Percentiles rank a stretch among this genome's conserved stretches.
These are phyloP conservation scores for Coemansia sp. DNA, from an alignment of 192 early-diverging fungal species.

Conservation along the genomic window DNA sequence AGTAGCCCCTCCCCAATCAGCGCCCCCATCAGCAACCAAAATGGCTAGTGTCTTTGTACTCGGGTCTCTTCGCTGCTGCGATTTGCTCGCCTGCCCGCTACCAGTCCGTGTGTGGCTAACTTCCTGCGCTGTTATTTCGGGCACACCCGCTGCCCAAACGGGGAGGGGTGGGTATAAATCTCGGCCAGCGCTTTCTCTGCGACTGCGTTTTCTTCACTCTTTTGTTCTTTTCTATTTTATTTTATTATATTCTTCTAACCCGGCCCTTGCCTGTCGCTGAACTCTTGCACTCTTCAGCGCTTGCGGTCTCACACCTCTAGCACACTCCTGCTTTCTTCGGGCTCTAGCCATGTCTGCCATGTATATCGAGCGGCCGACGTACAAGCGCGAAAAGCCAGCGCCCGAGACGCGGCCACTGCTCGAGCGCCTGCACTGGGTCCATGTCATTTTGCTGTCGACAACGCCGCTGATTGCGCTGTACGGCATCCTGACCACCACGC, in stretches of 20 bases:
- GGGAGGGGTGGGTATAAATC: background rate
- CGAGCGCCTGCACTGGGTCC: slow-evolving; percentile 67
- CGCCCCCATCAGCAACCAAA: background rate
- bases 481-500: slow-evolving; percentile 67
- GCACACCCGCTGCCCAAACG: no score
- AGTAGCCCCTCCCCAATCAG: slow-evolving; percentile 5
- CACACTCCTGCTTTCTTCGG: background rate
- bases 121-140: no score
- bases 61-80: background rate
- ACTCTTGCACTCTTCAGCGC: background rate
- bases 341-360: slow-evolving; percentile 21
- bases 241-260: background rate
- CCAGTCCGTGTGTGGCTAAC: background rate
- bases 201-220: slow-evolving; percentile 17
- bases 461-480: slow-evolving; percentile 82
- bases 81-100: slow-evolving; percentile 4
- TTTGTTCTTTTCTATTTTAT: no score
- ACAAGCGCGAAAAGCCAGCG: slow-evolving; percentile 39
- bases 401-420: slow-evolving; percentile 43
- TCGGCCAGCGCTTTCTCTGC: background rate
- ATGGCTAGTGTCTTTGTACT: background rate
- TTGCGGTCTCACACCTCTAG: background rate
- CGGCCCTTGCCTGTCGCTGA: background rate
- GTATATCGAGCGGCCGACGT: slow-evolving; percentile 49
- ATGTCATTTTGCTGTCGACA: slow-evolving; percentile 57